phyloP scores from a whole-genome alignment of 176 grass and related monocot genomes.

The Urochloa ruziziensis region DNA sequence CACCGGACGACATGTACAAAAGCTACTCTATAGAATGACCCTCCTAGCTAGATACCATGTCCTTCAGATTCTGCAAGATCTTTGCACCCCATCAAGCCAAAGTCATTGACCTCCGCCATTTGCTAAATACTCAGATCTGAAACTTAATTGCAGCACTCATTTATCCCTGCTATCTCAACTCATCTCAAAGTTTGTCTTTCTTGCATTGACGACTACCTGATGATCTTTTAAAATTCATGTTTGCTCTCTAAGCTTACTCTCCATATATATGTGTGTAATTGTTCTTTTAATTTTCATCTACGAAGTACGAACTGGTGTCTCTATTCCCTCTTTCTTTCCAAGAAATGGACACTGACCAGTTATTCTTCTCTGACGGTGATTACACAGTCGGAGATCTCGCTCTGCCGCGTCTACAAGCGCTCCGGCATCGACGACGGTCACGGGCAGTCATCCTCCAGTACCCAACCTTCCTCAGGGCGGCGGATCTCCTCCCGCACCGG shows the following conservation, averaged over 20 bases:
- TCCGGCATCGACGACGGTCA: constrained; percentile 78
- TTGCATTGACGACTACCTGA: background rate
- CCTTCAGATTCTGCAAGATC: constrained; percentile 18
- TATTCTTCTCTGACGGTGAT: constrained; percentile 9
- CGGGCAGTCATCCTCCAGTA: constrained; percentile 25
- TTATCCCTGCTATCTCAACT: background rate
- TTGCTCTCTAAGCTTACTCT: background rate
- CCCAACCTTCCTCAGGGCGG: constrained; percentile 36
- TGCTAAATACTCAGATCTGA: constrained; percentile 23
- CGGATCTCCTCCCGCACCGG: constrained; percentile 29
- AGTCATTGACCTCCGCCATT: background rate
- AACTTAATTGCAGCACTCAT: constrained; percentile 13
- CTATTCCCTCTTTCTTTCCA: no score
- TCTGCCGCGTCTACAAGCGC: constrained; percentile 93
- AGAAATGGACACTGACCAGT: background rate
- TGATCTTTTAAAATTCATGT: background rate
- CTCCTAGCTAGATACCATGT: constrained; percentile 27
- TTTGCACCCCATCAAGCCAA: constrained; percentile 28
- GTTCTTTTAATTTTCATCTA: background rate
- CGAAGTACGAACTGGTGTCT: background rate
- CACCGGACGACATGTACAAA: constrained; percentile 26
- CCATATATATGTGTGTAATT: background rate
- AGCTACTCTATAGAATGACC: constrained; percentile 15
- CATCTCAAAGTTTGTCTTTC: background rate
- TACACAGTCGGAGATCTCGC: constrained; percentile 83